phyloP scores from a whole-genome alignment of 179 eudicot genomes.

The Spergularia azorica region DNA sequence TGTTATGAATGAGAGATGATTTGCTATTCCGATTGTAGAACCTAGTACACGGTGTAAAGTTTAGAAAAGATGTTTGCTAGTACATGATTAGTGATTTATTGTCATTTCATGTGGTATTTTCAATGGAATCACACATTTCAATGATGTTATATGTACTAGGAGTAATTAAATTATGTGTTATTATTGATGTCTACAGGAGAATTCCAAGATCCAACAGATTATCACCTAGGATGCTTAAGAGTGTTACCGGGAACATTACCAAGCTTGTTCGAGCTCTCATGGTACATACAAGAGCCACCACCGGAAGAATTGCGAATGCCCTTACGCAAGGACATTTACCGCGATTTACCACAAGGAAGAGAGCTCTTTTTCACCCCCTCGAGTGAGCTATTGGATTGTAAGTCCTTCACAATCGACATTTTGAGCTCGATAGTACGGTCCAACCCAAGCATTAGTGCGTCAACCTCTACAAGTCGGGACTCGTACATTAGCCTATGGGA shows the following conservation, averaged over 20 bases:
- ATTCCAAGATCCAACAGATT: conserved; percentile 70
- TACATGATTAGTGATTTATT: no score
- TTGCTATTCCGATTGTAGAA: conserved; percentile 42
- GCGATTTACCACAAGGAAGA: conserved; percentile 71
- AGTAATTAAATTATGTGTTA: no score
- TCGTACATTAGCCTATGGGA: conserved; percentile 82
- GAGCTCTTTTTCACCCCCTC: conserved; percentile 62
- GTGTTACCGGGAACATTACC: conserved; percentile 56
- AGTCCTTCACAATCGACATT: conserved; percentile 55
- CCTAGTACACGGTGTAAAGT: conserved; percentile 53
- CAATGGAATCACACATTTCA: background rate
- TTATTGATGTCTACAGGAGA: conserved; percentile 39
- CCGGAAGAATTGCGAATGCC: conserved; percentile 68
- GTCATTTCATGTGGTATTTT: background rate
- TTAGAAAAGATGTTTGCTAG: no score
- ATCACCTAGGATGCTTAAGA: conserved; percentile 62
- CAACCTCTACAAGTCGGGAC: conserved; percentile 50
- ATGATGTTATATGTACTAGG: background rate
- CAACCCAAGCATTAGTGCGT: conserved; percentile 39
- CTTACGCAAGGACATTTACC: conserved; percentile 56
- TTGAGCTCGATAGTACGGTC: conserved; percentile 56
- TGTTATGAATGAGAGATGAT: conserved; percentile 42
- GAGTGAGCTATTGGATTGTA: conserved; percentile 53
- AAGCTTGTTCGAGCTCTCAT: conserved; percentile 62
- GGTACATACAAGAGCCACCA: conserved; percentile 80